A percentile compares a stretch with the other conserved stretches of the same genome.
Conservation (phyloP, 208 protist genomes). For the Porcisia deanei region DNA sequence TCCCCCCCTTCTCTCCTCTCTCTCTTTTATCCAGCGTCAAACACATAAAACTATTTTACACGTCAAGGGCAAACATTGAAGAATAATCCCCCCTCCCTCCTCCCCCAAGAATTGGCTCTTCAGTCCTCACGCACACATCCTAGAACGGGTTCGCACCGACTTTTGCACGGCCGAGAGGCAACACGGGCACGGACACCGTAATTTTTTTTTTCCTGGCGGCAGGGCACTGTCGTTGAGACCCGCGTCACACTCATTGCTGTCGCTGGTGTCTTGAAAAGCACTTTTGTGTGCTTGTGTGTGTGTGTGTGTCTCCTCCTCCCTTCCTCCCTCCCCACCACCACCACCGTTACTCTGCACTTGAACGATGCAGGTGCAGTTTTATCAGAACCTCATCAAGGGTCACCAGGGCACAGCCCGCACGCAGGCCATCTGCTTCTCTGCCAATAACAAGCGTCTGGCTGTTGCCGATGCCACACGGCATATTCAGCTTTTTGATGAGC, state of each 20-base stretch:
- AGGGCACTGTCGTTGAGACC: too few relatives aligned
- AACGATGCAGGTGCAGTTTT: slow-evolving; percentile 94
- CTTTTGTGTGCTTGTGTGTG: not conserved
- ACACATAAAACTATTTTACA: not conserved
- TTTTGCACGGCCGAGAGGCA: not conserved
- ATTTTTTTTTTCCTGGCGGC: too few relatives aligned
- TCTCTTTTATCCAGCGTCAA: not conserved
- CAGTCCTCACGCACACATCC: not conserved
- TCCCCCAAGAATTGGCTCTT: not conserved
- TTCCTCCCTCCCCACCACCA: too few relatives aligned
- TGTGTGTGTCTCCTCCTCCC: not conserved
- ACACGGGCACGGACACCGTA: not conserved
- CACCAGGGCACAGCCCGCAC: slow-evolving; percentile 82
- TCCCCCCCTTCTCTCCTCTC: not conserved
- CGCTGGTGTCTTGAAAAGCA: too few relatives aligned
- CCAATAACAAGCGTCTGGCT: slow-evolving; percentile 95
- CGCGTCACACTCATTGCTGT: too few relatives aligned
- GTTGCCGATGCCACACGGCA: slow-evolving; percentile 86
- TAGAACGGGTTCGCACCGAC: not conserved
- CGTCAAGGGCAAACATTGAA: not conserved
- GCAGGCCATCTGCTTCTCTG: slow-evolving; percentile 92
- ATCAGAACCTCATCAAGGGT: slow-evolving; percentile 87
- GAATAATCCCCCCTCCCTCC: not conserved
- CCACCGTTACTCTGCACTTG: not conserved
- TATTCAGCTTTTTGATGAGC: slow-evolving; percentile 96